Conservation (phyloP, 2,329 filamentous ascomycete species). For the Dothidotthia symphoricarpi region DNA sequence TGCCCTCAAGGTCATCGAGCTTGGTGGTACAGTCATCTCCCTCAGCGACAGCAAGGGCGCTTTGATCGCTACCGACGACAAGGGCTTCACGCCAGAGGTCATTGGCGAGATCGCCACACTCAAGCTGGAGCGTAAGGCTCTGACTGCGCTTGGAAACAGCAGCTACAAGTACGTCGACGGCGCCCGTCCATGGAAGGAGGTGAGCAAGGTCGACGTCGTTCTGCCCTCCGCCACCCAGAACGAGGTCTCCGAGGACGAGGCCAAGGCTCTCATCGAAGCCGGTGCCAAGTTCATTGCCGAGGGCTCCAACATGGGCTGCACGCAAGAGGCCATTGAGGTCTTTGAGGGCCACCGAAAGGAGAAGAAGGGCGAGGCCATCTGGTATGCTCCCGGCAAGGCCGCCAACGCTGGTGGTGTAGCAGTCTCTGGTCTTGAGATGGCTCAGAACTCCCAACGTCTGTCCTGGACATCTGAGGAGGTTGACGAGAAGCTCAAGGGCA, state of each 20-base stretch:
- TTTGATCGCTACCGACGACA: conserved; percentile 69
- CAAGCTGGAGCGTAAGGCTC: conserved; percentile 82
- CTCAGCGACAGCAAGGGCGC: conserved; percentile 89
- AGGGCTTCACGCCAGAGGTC: conserved; percentile 74
- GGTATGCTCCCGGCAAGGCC: conserved; percentile 95
- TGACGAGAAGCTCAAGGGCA: conserved; percentile 82
- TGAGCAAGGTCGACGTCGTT: conserved; percentile 84
- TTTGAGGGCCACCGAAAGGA: conserved; percentile 76
- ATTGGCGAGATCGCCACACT: conserved; percentile 75
- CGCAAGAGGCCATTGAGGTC: conserved; percentile 87
- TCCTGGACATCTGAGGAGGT: conserved; percentile 88
- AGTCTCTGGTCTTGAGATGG: conserved; percentile 97
- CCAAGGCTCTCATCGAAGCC: conserved; percentile 71
- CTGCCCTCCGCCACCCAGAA: conserved; percentile 96
- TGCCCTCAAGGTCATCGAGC: conserved; percentile 92
- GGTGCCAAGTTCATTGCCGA: conserved; percentile 88
- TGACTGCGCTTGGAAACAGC: conserved; percentile 68
- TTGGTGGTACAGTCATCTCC: conserved; percentile 87
- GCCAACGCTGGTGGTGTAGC: conserved; percentile 97
- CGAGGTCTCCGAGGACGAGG: conserved; percentile 91
- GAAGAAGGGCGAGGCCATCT: conserved; percentile 72
- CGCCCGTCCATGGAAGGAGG: conserved; percentile 86
- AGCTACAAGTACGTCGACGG: conserved; percentile 85
- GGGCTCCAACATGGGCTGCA: conserved; percentile 99
- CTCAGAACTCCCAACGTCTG: conserved; percentile 88